Base-by-base conservation (phyloP, 2,329 filamentous ascomycete genomes). In the Epichloe amarillans region DNA sequence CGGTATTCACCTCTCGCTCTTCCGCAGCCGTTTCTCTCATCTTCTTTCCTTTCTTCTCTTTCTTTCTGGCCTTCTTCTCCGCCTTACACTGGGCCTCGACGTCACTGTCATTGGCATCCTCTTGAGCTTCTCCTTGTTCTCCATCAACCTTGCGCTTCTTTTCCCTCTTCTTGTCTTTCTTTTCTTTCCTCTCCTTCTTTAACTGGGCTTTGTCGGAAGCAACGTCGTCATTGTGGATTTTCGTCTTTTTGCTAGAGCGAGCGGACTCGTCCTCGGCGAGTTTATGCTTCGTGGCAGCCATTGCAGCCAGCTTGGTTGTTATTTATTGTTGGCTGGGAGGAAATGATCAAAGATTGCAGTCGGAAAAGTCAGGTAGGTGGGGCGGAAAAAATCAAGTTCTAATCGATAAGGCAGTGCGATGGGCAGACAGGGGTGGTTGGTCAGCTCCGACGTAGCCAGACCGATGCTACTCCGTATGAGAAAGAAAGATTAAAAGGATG, bases 261-360 rank as follows among this genome's bases (percentile, higher is more conserved):
- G 58, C 55, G 46, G 57, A 58, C 56, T 69, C 66, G 56, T 59
- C 63, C 50, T 70, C 68, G 35, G 61, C 62, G 56, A 68, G 62
- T 17, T 57, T 54, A 53, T 68, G 68, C 58, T 71, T 71, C 19
- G 67, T 69, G 15, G 68, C 69, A 44, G 68, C 67, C 69, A 71
- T 71, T 50, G 14, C 19, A 6, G n/a, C 7, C 38, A 6, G 26
- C 14, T n/a, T n/a, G 36, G 36, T 47, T 38, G 3, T 26, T 6
- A 12, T 26, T 11, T 17, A 26, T 21, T n/a, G 3, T 23, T 30
- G 37, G 23, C 17, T 40, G 42, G 19, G 12, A 26, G 11, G 10
- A 14, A 15, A 15, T 14, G 6, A 17, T 15, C 21, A 7, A 35
- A 38, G 14, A 8, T 5, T 46, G 21, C 44, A 19, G 15, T 15